phyloP scores from a whole-genome alignment of 129 eudicot species.

The Lactuca saligna region DNA sequence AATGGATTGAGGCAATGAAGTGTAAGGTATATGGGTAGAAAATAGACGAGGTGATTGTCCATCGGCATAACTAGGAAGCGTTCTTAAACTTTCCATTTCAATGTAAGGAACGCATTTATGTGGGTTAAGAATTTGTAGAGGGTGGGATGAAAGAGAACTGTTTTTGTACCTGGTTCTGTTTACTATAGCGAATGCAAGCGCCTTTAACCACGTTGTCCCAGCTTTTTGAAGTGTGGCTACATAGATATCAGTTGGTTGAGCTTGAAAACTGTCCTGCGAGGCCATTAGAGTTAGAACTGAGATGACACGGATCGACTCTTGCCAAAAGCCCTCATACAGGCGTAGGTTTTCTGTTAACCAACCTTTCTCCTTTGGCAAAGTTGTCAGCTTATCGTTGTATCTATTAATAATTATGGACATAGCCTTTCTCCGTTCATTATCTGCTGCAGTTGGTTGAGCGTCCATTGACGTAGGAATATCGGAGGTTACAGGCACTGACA shows the following conservation, averaged over 20 bases:
- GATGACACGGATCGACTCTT: not conserved
- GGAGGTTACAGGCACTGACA: constrained; percentile 1
- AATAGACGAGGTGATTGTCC: constrained; percentile 20
- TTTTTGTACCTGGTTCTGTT: constrained; percentile 10
- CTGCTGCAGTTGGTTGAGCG: not conserved
- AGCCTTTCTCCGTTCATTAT: not conserved
- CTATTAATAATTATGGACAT: not conserved
- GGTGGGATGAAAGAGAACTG: constrained; percentile 15
- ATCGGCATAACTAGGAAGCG: constrained; percentile 13
- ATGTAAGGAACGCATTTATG: constrained; percentile 27
- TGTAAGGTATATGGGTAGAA: constrained; percentile 29
- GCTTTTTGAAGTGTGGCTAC: constrained; percentile 29
- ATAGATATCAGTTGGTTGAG: constrained; percentile 28
- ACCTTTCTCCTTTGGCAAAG: constrained; percentile 23
- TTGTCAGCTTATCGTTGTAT: constrained; percentile 21
- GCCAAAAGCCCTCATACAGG: constrained; percentile 35
- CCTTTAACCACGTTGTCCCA: constrained; percentile 47
- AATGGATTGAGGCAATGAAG: constrained; percentile 27
- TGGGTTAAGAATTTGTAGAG: constrained; percentile 22
- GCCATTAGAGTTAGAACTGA: constrained; percentile 16
- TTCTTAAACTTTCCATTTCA: constrained; percentile 10
- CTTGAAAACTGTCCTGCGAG: constrained; percentile 24
- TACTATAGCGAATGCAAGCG: constrained; percentile 29
- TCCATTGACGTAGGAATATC: not conserved
- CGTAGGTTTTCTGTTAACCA: constrained; percentile 13